Percentiles rank a stretch among this genome's conserved stretches.
Conservation (phyloP, 2,329 filamentous ascomycete genomes). For the Zopfia rhizophila region DNA sequence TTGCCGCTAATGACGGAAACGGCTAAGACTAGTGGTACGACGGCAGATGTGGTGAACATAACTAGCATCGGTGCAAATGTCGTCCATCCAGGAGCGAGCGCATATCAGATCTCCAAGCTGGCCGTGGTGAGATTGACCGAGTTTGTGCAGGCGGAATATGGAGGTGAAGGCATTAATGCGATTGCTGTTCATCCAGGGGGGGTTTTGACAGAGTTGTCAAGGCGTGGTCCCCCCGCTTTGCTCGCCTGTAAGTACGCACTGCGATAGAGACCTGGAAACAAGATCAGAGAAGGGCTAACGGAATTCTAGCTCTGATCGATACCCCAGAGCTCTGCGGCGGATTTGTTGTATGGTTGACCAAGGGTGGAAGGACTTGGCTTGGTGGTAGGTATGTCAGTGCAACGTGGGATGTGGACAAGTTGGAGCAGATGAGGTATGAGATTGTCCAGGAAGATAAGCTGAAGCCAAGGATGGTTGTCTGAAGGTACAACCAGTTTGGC, state of each 20-base stretch:
- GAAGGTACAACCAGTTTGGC: too few relatives aligned
- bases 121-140: constrained; percentile 63
- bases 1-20: constrained; percentile 53
- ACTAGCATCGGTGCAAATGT: constrained; percentile 55
- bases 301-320: constrained; percentile 24
- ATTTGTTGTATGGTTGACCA: constrained; percentile 32
- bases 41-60: constrained; percentile 57
- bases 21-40: constrained; percentile 45
- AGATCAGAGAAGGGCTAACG: too few relatives aligned
- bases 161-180: constrained; percentile 30
- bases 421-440: constrained; percentile 33
- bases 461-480: constrained; percentile 29
- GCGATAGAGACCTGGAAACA: background rate
- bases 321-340: constrained; percentile 26
- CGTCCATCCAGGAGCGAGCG: constrained; percentile 17
- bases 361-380: constrained; percentile 31
- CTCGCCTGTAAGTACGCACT: background rate
- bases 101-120: constrained; percentile 62
- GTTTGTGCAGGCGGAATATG: constrained; percentile 57
- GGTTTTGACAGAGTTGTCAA: constrained; percentile 32
- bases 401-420: constrained; percentile 37
- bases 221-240: background rate
- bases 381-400: constrained; percentile 33
- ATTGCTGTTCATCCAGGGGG: constrained; percentile 41
- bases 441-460: constrained; percentile 37